Evolutionary conservation across 257 asterid genomes (phyloP).

Genomic region (Pogostemon cablin): DNA sequence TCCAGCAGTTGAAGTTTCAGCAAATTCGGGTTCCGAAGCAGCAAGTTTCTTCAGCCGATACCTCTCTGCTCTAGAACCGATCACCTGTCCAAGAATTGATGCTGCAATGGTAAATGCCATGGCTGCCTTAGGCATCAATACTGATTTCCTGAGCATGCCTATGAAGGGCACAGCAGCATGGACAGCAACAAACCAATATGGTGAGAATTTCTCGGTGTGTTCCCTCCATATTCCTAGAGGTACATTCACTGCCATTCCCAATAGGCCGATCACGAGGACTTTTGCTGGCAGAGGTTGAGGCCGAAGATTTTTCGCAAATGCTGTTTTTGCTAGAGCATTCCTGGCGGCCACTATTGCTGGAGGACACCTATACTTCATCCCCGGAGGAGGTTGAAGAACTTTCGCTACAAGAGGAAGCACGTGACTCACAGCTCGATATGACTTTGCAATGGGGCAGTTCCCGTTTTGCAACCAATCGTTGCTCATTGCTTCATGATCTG

Average conservation of each 20-base stretch:
- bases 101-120: slow-evolving; percentile 96
- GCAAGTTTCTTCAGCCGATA: slow-evolving; percentile 62
- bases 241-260: slow-evolving; percentile 85
- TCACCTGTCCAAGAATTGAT: slow-evolving; percentile 84
- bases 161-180: slow-evolving; percentile 97
- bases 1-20: slow-evolving; percentile 36
- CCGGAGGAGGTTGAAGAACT: slow-evolving; percentile 83
- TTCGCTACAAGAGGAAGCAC: slow-evolving; percentile 89
- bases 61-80: slow-evolving; percentile 93
- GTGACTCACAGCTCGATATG: slow-evolving; percentile 74
- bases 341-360: slow-evolving; percentile 83
- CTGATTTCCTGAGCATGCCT: slow-evolving; percentile 81
- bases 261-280: slow-evolving; percentile 65
- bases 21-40: slow-evolving; percentile 33
- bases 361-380: slow-evolving; percentile 73
- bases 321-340: slow-evolving; percentile 73
- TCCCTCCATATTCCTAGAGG: slow-evolving; percentile 98
- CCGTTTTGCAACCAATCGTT: slow-evolving; percentile 86
- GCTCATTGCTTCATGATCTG: slow-evolving; percentile 74
- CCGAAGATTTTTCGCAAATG: slow-evolving; percentile 82
- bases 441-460: slow-evolving; percentile 91
- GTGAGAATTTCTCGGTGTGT: slow-evolving; percentile 83
- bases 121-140: slow-evolving; percentile 88
- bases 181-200: slow-evolving; percentile 87
- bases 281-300: slow-evolving; percentile 89